Base-by-base conservation (phyloP, 805 yeast genomes). In the Brettanomyces bruxellensis region DNA sequence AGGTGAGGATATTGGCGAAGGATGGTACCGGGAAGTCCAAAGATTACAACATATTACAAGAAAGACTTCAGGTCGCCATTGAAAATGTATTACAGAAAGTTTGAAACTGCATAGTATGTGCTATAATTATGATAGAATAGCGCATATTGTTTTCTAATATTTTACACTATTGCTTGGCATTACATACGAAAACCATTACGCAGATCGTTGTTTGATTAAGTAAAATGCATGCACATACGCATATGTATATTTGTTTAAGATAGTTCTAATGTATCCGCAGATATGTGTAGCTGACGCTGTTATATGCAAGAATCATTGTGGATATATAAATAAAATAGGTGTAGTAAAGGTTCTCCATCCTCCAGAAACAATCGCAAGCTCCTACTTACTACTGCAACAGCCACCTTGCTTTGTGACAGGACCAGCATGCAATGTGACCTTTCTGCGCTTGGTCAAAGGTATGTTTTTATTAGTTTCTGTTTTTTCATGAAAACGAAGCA, bases 401-500 rank as follows among this genome's bases (percentile, higher is more conserved):
- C 76, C 78, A 25, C 78, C 73, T 39, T 49, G 49, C 23, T 75
- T 73, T 38, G 54, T 49, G 24, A 50, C 56, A 6, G 14, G 23
- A 24, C 53, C 55, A n/a, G 57, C 60, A n/a, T 48, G 50, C 12
- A 54, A 49, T 18, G 51, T 52, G 61, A 76, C 61, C 6, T 68
- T 65, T 39, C 71, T 66, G 51, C 68, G 75, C 61, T 83, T 85
- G 54, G 86, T 74, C 41, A 79, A 73, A 34, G 89, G 95, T n/a
- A 2, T 35, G 61, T 91, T 91, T 59, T 89, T 96, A 18, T 97
- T 98, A 45, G 91, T 69, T 64, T 91, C 98, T 0, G 95, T 86
- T 42, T 83, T 78, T 43, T 77, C 66, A 59, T 88, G 96, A 54
- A 91, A 81, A 53, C 83, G 83, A 56, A 91, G 70, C 44, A 66